Evolutionary conservation across 306 rosid genomes (phyloP), one percentile per base, ranked within the genome.

Genomic region (Cucumis cinereus): DNA sequence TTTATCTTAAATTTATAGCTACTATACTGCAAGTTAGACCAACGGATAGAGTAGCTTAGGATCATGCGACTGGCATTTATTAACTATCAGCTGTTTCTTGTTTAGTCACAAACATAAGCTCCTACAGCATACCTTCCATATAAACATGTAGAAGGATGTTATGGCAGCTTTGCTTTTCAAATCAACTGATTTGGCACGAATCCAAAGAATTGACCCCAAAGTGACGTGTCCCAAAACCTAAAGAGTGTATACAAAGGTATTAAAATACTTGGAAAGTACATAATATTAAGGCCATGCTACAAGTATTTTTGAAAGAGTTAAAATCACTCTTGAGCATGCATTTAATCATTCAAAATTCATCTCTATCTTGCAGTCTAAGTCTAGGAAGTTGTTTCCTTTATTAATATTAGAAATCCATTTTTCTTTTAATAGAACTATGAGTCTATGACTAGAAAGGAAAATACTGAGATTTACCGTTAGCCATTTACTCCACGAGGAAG

Each of bases 141-240:
- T 92, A 73, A 94, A 90, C 98, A 94, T 94, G 84, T 94, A 94
- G 79, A 91, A 94, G 57, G 96, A 84, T 66, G 98, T 89, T 76
- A 94, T 88, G 66, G 92, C 91, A 77, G 89, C 88, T 89, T 94
- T 94, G 89, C 85, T 94, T 70, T 74, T 79, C 75, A 94, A 84
- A 86, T 94, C 93, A 67, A 90, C 90, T n/a, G 90, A 86, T 85
- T 89, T 92, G 79, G 99, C 97, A 41, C 53, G 91, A 80, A 35
- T 83, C 91, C 91, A 89, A 49, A 94, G 99, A 45, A 89, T 1
- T 24, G 75, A 79, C 79, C 91, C 99, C 81, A 91, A 83, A 76
- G 78, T 73, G 38, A 81, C 82, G 76, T 92, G 99, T 79, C 97
- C 97, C 74, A 84, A 40, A 77, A 90, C 86, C 99, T 94, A 81